phyloP scores from a whole-genome alignment of 495 filamentous ascomycete species.

The Neurospora cerealis region DNA sequence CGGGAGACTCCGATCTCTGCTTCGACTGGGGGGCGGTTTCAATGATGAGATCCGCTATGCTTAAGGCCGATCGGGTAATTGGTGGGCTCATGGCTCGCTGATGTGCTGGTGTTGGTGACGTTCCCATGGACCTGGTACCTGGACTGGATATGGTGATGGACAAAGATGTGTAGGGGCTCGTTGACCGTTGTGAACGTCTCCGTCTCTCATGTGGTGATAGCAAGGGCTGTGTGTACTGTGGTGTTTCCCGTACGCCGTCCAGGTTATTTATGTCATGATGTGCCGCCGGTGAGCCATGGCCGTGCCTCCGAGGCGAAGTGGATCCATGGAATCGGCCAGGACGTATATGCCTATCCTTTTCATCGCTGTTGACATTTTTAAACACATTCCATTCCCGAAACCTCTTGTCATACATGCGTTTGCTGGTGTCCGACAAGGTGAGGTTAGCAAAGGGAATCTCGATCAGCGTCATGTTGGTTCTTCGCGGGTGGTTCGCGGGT shows the following conservation, averaged over 20 bases:
- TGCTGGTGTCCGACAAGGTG: constrained; percentile 10
- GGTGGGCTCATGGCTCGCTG: neutral
- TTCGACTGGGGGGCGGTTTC: neutral
- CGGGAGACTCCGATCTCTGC: neutral
- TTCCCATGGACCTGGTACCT: neutral
- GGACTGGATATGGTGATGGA: neutral
- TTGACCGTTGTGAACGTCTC: neutral
- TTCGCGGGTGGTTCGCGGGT: too few species aligned
- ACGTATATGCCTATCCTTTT: constrained; percentile 6
- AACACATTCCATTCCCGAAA: constrained; percentile 27
- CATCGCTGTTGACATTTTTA: constrained; percentile 24
- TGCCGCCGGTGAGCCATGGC: constrained; percentile 4
- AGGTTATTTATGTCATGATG: constrained; percentile 13
- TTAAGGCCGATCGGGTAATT: constrained; percentile 1
- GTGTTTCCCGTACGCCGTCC: constrained; percentile 9
- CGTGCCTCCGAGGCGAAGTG: constrained; percentile 4
- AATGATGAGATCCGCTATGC: constrained; percentile 19
- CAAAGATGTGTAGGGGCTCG: neutral
- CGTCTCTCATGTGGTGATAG: neutral
- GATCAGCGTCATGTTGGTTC: constrained; percentile 15
- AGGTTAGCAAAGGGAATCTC: constrained; percentile 6
- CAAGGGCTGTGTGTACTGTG: neutral
- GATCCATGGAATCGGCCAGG: neutral
- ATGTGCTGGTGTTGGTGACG: neutral
- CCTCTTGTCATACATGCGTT: constrained; percentile 28